Base-by-base conservation (phyloP, 495 filamentous ascomycete genomes). In the Lophium mytilinum region DNA sequence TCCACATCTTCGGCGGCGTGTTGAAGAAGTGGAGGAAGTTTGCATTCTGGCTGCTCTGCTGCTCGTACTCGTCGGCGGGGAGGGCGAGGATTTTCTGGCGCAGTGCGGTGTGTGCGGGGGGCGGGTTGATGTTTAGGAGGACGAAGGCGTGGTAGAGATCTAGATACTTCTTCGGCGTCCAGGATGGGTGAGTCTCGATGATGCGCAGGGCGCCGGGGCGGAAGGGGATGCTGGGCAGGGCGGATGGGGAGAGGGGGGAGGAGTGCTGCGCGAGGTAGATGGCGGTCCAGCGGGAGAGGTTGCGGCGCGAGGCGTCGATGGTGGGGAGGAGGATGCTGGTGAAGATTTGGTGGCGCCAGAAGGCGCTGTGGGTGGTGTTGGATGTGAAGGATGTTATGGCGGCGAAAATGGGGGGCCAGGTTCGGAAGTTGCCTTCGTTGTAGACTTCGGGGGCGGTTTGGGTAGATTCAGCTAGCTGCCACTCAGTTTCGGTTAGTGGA, bases 381-480 rank as follows among this genome's bases (percentile, higher is more conserved):
- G 6, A 9, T 5, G 41, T 15, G 39, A 56, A 64, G 42, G 14
- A 10, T n/a, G 50, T 8, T 9, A 64, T 37, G 1, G 42, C 9
- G 0, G 30, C 24, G 12, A 52, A 19, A 24, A 60, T 56, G 2
- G 55, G 50, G 10, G 52, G 24, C 30, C 15, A 9, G 9, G 40
- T 21, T 14, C 6, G 12, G 15, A 37, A 36, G n/a, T 37, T 19
- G 5, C 9, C 14, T 1, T 56, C 60, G 3, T 24, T 18, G 19
- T 48, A 48, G 21, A 62, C 24, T 41, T 61, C 58, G 14, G 67
- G 67, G 9, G 60, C 35, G 15, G 36, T 56, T 18, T 37, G 43
- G 6, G 50, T 55, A 10, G 41, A 19, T 47, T 64, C 56, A n/a
- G 66, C 66, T 9, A 52, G 62, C 3, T 9, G 43, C 73, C 73